Percentiles rank a stretch among this genome's conserved stretches.
Evolutionary conservation across 805 yeast species (phyloP).

Genomic region (Hanseniaspora meyeri): DNA sequence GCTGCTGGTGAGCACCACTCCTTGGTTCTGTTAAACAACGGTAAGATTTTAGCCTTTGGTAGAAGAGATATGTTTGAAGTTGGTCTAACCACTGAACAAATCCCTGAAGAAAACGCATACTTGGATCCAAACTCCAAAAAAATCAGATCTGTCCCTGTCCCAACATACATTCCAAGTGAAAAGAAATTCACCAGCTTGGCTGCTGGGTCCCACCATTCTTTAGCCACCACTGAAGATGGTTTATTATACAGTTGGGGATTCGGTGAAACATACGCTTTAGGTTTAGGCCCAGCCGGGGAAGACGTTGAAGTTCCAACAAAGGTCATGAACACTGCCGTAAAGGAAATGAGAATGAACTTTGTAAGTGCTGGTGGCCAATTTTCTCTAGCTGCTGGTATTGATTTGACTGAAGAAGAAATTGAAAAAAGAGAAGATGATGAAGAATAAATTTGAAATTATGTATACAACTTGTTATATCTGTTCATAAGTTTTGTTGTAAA

Average conservation of each 20-base stretch:
- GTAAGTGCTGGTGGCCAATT: slow-evolving; percentile 97
- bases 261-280: slow-evolving; percentile 92
- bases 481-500: neutral
- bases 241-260: slow-evolving; percentile 92
- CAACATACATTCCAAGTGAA: slow-evolving; percentile 51
- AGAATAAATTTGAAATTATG: slow-evolving; percentile 25
- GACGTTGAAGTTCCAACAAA: slow-evolving; percentile 83
- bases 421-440: slow-evolving; percentile 39
- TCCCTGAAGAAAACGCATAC: slow-evolving; percentile 59
- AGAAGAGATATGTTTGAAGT: slow-evolving; percentile 87
- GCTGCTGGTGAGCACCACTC: slow-evolving; percentile 95
- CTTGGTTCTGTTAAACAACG: slow-evolving; percentile 56
- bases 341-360: slow-evolving; percentile 51
- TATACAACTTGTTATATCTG: neutral
- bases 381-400: slow-evolving; percentile 72
- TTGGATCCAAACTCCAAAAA: slow-evolving; percentile 64
- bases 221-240: slow-evolving; percentile 78
- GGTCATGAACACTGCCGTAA: slow-evolving; percentile 88
- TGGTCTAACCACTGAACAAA: slow-evolving; percentile 44
- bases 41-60: slow-evolving; percentile 76
- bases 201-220: slow-evolving; percentile 83
- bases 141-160: slow-evolving; percentile 74
- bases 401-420: slow-evolving; percentile 30
- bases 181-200: slow-evolving; percentile 53
- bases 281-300: slow-evolving; percentile 77